These are phyloP conservation scores for Gymnopilus junonius DNA, from an alignment of 768 basidiomycete genomes.

Conservation along the genomic window DNA sequence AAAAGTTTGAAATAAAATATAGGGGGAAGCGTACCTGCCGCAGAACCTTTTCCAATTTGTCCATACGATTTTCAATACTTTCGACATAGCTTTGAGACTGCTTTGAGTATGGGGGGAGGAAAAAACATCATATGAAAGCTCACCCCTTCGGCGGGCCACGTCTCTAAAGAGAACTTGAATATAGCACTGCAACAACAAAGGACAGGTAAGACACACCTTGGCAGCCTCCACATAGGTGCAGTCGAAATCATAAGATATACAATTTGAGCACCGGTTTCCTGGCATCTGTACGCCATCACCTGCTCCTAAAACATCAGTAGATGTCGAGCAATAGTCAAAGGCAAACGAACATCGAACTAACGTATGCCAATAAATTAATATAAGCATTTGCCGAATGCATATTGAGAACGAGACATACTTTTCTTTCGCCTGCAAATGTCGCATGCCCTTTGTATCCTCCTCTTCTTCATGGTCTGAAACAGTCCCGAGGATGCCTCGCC, in stretches of 20 bases:
- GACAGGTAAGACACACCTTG: slow-evolving; percentile 47
- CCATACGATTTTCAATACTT: slow-evolving; percentile 59
- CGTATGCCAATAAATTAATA: slow-evolving; percentile 5
- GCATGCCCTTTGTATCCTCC: slow-evolving; percentile 78
- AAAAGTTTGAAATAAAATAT: background rate
- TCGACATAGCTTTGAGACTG: slow-evolving; percentile 55
- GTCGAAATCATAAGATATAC: slow-evolving; percentile 61
- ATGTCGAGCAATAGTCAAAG: background rate
- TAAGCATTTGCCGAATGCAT: slow-evolving; percentile 1
- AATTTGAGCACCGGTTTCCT: slow-evolving; percentile 69
- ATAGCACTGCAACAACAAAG: slow-evolving; percentile 17
- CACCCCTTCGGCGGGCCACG: slow-evolving; percentile 70
- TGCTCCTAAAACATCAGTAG: slow-evolving; percentile 23
- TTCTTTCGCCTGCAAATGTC: slow-evolving; percentile 87
- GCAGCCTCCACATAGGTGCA: slow-evolving; percentile 75
- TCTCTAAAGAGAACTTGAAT: slow-evolving; percentile 35
- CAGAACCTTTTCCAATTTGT: slow-evolving; percentile 66
- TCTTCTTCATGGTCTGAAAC: slow-evolving; percentile 58
- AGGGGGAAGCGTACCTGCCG: slow-evolving; percentile 33
- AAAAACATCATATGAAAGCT: slow-evolving; percentile 5
- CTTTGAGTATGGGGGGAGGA: background rate
- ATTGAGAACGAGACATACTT: slow-evolving; percentile 44
- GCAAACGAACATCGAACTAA: slow-evolving; percentile 65
- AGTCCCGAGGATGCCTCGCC: slow-evolving; percentile 33
- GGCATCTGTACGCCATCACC: slow-evolving; percentile 78